Evolutionary conservation across 106 monocot genomes (phyloP), one percentile per base, ranked within the genome.

Genomic region (Dioscorea dumetorum): DNA sequence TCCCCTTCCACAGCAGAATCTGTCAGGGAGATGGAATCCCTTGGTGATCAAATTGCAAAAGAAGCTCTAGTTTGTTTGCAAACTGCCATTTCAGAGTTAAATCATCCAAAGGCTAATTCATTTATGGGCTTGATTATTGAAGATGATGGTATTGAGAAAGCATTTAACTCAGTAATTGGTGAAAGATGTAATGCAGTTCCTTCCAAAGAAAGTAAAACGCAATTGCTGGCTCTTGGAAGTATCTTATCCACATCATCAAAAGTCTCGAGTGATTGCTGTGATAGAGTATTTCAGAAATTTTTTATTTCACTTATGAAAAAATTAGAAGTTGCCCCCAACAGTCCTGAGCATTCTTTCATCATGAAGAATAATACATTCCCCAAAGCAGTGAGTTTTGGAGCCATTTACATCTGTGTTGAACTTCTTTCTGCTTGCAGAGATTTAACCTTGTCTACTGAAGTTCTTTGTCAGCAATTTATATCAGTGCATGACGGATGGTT

Each of bases 51-150:
- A 77, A 79, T 93, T 62, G 74, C 49, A 33, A 79, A 76, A 66
- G 99, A 90, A 75, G 82, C 99, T 76, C 41, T 85, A 16, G 60
- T 48, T 57, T 99, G 93, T 74, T 85, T 99, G 75, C 70, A 85
- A 51, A 74, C 76, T 31, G 78, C 87, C 9, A 63, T 87, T 56
- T 71, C 61, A 21, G 67, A 70, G 50, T 79, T 85, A 50, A 74
- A 70, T 78, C 41, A 48, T 62, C 51, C 65, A 67, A 61, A 77
- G 41, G 67, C 71, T 75, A 82, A 79, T 66, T 50, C 67, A 32
- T 77, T 99, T 63, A 48, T 87, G 48, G 72, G 50, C 71, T 69
- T 85, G 69, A 85, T 99, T 53, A 52, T 90, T 66, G 68, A 80
- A 22, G 94, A 94, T 84, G 67, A 74, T 18, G 82, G 82, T 33